Base-by-base conservation (phyloP, 139 green algal genomes). In the Picochlorum costavermella region DNA sequence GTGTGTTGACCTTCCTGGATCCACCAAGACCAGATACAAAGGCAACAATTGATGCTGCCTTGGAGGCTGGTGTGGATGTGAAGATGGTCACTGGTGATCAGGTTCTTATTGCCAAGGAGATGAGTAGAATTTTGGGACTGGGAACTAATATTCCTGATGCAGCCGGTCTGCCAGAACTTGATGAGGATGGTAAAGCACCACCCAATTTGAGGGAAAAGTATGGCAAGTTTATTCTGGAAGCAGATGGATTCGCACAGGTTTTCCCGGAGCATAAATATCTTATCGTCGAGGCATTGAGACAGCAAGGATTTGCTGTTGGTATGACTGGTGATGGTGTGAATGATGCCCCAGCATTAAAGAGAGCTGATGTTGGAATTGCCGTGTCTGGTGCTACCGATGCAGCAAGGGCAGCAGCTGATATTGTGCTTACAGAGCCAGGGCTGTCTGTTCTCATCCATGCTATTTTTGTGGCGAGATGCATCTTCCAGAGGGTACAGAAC, bases 271-370 rank as follows among this genome's bases (percentile, higher is more conserved):
- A 92, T 77, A 92, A 90, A 75, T 89, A 78, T 72, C 69, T 87
- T n/a, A 86, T 92, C 36, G 85, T 92, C 16, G 81, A 91, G 76
- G 57, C 62, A n/a, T 76, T 89, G 51, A 67, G 75, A 29, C 74
- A 87, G 69, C 45, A 61, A 29, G 84, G 84, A 64, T 87, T 87
- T 70, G 81, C 76, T n/a, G 67, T 76, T 30, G 85, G 82, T 61
- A 94, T 95, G 87, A 96, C 89, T 5, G 89, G 89, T 31, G 89
- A 96, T 65, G 89, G 89, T 40, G 89, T 96, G 30, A 96, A 96
- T 71, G 89, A 95, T 67, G 89, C 87, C 0, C 87, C 87, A 8
- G 87, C 88, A 2, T 74, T 96, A 3, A 94, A 92, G 74, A 75
- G 73, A 26, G 87, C 87, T 12, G 84, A 95, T 67, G 78, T 95